These are phyloP conservation scores for Annona squamosa DNA, from an alignment of 164 flowering plant genomes.

Conservation along the genomic window DNA sequence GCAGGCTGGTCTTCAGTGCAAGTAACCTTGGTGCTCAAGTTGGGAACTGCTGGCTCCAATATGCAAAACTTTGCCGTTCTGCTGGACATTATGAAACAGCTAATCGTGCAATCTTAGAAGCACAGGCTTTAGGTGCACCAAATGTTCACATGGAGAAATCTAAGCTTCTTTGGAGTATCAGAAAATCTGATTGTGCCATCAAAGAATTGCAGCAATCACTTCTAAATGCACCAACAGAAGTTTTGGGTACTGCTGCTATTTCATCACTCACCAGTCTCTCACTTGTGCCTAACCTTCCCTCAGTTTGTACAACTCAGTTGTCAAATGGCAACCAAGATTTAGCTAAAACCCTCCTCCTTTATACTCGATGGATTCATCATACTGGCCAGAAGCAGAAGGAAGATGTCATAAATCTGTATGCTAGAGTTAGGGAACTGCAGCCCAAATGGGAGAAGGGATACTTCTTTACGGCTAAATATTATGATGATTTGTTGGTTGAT, in stretches of 20 bases:
- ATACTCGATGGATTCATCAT: constrained; percentile 94
- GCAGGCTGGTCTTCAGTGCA: constrained; percentile 83
- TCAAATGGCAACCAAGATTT: constrained; percentile 57
- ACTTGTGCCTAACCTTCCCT: constrained; percentile 44
- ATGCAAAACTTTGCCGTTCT: constrained; percentile 93
- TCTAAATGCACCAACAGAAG: constrained; percentile 78
- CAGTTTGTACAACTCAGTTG: constrained; percentile 39
- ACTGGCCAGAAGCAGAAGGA: constrained; percentile 98
- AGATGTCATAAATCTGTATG: constrained; percentile 80
- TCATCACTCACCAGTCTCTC: constrained; percentile 80
- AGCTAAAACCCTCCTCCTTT: constrained; percentile 86
- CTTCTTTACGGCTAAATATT: constrained; percentile 89
- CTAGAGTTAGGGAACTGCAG: constrained; percentile 86
- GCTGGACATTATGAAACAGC: constrained; percentile 99
- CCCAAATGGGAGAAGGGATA: constrained; percentile 97
- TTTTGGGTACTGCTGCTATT: constrained; percentile 69
- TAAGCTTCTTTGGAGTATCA: constrained; percentile 88
- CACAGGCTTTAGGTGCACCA: constrained; percentile 77
- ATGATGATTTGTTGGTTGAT: constrained; percentile 91
- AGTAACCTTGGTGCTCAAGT: constrained; percentile 72
- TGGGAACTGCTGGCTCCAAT: constrained; percentile 94
- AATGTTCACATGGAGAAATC: constrained; percentile 94
- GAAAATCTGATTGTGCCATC: constrained; percentile 86
- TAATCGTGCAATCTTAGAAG: constrained; percentile 86
- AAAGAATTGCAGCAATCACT: constrained; percentile 84